These are phyloP conservation scores for Fagopyrum esculentum DNA, from an alignment of 148 eudicot species.

Conservation along the genomic window DNA sequence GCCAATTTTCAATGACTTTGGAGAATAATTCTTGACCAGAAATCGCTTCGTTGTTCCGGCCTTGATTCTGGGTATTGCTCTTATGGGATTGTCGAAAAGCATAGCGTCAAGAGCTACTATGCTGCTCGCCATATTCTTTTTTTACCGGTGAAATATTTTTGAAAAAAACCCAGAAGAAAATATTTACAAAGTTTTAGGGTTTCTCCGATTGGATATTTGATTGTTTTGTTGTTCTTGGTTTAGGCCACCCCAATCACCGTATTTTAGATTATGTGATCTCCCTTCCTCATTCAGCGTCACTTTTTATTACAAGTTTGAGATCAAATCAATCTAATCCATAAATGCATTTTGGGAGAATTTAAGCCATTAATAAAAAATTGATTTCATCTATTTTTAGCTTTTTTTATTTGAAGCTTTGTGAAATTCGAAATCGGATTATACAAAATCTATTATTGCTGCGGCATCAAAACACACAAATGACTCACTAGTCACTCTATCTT, in stretches of 20 bases:
- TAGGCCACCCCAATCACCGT: not conserved
- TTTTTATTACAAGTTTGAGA: not conserved
- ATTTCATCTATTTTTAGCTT: not conserved
- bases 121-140: constrained; percentile 31
- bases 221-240: not conserved
- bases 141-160: not conserved
- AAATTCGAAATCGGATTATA: no score
- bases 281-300: not conserved
- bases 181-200: not conserved
- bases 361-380: not conserved
- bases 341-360: not conserved
- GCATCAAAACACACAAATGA: no score
- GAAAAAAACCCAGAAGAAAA: not conserved
- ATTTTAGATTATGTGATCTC: not conserved
- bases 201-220: not conserved
- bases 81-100: constrained; percentile 18
- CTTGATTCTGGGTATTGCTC: constrained; percentile 21
- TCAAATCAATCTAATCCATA: not conserved
- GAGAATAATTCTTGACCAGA: constrained; percentile 19
- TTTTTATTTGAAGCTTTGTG: no score
- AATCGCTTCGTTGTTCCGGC: constrained; percentile 16
- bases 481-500: no score
- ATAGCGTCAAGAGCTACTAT: constrained; percentile 32
- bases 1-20: constrained; percentile 20
- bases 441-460: no score